Percentiles rank a stretch among this genome's conserved stretches.
These are phyloP conservation scores for Chlamydomonas schloesseri DNA, from an alignment of 139 green algal species.

Conservation along the genomic window DNA sequence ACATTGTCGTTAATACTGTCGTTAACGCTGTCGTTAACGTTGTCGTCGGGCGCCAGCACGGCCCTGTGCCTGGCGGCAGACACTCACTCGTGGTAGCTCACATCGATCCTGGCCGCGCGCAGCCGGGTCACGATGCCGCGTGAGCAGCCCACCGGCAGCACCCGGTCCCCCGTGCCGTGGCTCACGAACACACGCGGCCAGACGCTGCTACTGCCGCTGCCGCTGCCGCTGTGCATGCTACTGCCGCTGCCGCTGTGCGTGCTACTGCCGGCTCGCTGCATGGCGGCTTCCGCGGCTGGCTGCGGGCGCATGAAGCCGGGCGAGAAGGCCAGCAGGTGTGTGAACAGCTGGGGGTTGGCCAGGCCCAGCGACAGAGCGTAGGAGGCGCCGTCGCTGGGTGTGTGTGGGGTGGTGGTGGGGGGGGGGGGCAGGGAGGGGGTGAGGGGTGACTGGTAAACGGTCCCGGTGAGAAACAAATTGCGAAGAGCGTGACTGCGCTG, in stretches of 20 bases:
- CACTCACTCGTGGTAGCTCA: neutral
- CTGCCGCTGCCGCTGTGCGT: too few relatives aligned
- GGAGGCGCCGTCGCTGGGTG: constrained; percentile 59
- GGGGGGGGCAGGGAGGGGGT: too few relatives aligned
- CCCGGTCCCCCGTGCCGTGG: constrained; percentile 41
- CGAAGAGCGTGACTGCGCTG: too few relatives aligned
- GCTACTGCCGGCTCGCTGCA: neutral
- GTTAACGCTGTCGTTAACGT: too few relatives aligned
- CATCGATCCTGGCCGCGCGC: neutral
- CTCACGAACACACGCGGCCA: constrained; percentile 43
- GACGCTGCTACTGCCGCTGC: too few relatives aligned
- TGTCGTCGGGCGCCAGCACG: too few relatives aligned
- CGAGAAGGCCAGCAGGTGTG: constrained; percentile 60
- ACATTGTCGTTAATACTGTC: too few relatives aligned
- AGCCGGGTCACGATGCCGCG: constrained; percentile 34
- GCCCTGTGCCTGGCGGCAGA: too few relatives aligned
- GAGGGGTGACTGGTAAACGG: too few relatives aligned
- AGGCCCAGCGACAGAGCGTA: constrained; percentile 64
- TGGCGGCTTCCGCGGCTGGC: neutral
- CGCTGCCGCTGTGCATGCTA: too few relatives aligned
- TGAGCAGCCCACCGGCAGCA: constrained; percentile 49
- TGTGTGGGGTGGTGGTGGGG: too few relatives aligned
- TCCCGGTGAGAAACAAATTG: too few relatives aligned
- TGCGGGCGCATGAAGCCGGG: constrained; percentile 59
- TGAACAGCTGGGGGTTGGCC: constrained; percentile 62